These are phyloP conservation scores for Talaromyces sp. DNA, from an alignment of 2,329 filamentous ascomycete species.

Conservation along the genomic window DNA sequence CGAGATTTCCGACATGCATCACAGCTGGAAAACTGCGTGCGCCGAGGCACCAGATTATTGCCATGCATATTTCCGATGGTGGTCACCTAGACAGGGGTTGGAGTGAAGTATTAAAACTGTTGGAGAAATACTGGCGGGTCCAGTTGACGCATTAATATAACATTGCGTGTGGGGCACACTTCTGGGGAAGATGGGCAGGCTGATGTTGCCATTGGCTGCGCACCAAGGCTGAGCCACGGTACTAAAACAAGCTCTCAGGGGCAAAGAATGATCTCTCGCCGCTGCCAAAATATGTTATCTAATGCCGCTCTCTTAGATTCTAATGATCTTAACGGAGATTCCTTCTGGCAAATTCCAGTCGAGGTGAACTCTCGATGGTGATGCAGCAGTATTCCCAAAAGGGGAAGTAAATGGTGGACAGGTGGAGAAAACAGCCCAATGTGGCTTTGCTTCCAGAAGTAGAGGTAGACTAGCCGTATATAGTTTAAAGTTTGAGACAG, in stretches of 20 bases:
- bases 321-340: no score
- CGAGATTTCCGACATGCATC: conserved; percentile 27
- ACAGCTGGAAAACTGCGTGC: conserved; percentile 30
- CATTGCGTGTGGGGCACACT: not conserved
- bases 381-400: no score
- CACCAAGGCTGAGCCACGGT: not conserved
- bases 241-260: no score
- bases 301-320: no score
- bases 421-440: no score
- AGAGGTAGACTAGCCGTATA: not conserved
- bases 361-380: no score
- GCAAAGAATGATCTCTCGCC: no score
- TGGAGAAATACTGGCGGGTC: not conserved
- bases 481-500: not conserved
- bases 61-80: not conserved
- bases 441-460: not conserved
- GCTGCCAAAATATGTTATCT: no score
- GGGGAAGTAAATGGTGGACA: no score
- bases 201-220: not conserved
- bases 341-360: no score
- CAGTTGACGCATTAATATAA: not conserved
- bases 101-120: not conserved
- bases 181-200: not conserved
- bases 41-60: conserved; percentile 12
- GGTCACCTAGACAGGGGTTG: not conserved